Evolutionary conservation across 108 stramenopile genomes (phyloP), one percentile per base, ranked within the genome.

Genomic region (Cyclotella choctawhatcheeana): DNA sequence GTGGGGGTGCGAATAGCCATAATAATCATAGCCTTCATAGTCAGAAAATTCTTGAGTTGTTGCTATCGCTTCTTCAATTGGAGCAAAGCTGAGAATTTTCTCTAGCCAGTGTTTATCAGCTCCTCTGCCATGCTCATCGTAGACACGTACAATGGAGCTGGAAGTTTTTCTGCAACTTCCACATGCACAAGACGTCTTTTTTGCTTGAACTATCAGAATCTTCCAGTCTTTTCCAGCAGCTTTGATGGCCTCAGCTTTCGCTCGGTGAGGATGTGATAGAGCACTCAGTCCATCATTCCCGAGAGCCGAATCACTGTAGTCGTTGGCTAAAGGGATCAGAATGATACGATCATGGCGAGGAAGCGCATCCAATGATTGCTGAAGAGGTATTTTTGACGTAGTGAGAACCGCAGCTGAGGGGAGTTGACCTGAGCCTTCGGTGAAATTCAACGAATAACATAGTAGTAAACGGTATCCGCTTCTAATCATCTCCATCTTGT

Each of bases 401-500:
- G 5, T 6, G 16, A 51, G 50, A 21, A 51, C n/a, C n/a, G 20
- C 21, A 21, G 50, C 50, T 6, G 50, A 21, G 6, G 50, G 50
- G 13, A 58, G 71, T 18, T n/a, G 21, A n/a, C 10, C 21, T 32
- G 0, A 14, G 5, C 5, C 35, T 35, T 27, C n/a, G n/a, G n/a
- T 18, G 18, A 68, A 68, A 56, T 14, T 32, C 17, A 74, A 67
- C 6, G 65, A 68, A 59, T 74, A 74, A 17, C 34, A 18, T 6
- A 74, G 56, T n/a, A 74, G 55, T 17, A 74, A 33, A 44, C 73
- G 73, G 30, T 56, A 68, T 58, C 73, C 73, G 14, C 35, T 26
- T 21, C 29, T 5, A 31, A 74, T 44, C 47, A 58, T 74, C 14
- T 35, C 54, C 16, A 68, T 37, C 20, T 74, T 34, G 7, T 68